A percentile compares a stretch with the other conserved stretches of the same genome.
Evolutionary conservation across 257 asterid genomes (phyloP).

Genomic region (Ilex aquifolium): DNA sequence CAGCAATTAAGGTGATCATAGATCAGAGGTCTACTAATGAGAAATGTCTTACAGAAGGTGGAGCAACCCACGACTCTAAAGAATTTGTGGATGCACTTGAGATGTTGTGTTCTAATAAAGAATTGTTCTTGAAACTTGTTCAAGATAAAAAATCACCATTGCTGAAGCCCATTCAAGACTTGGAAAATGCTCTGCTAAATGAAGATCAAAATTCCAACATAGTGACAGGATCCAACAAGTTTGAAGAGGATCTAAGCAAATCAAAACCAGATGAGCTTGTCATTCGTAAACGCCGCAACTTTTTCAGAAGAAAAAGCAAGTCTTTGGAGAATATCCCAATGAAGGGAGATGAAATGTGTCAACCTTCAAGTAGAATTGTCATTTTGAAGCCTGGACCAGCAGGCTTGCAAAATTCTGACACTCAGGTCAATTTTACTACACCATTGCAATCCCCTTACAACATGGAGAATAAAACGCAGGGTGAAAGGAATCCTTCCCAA

Average conservation of each 20-base stretch:
- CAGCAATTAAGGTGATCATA: conserved; percentile 55
- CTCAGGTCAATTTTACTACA: conserved; percentile 19
- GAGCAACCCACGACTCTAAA: conserved; percentile 33
- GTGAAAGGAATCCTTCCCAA: conserved; percentile 44
- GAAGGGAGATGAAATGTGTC: conserved; percentile 37
- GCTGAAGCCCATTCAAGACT: conserved; percentile 40
- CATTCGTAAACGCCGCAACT: conserved; percentile 39
- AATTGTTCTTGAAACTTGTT: conserved; percentile 50
- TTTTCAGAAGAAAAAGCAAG: conserved; percentile 74
- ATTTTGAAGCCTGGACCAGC: conserved; percentile 69
- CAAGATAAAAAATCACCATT: conserved; percentile 54
- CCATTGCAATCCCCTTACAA: conserved; percentile 21
- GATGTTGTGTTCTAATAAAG: conserved; percentile 43
- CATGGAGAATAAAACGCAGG: conserved; percentile 23
- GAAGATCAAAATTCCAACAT: conserved; percentile 26
- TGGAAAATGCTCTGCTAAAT: conserved; percentile 34
- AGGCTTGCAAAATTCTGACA: conserved; percentile 36
- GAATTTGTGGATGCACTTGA: conserved; percentile 70
- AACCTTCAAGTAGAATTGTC: conserved; percentile 53
- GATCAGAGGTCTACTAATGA: conserved; percentile 40
- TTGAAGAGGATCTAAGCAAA: conserved; percentile 30
- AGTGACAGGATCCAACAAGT: conserved; percentile 22
- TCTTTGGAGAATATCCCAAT: conserved; percentile 55
- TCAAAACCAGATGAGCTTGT: conserved; percentile 38
- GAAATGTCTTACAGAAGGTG: conserved; percentile 45